Percentiles rank a stretch among this genome's conserved stretches.
phyloP scores from a whole-genome alignment of 306 rosid genomes.

The Vigna hirtella region DNA sequence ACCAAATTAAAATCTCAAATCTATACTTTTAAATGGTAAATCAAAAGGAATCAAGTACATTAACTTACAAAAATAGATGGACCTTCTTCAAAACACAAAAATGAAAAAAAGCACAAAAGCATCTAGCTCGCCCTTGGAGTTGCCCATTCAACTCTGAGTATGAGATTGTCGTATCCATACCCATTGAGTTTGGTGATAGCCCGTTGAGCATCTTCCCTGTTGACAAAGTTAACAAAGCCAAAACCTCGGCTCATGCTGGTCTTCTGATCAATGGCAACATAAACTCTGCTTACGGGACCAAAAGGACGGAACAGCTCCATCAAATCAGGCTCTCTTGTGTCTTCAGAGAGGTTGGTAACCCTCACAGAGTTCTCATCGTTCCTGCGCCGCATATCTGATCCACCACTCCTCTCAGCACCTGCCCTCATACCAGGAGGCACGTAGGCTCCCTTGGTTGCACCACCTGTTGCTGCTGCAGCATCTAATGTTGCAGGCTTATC shows the following conservation, averaged over 20 bases:
- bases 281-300: slow-evolving; percentile 88
- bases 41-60: slow-evolving; percentile 7
- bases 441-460: slow-evolving; percentile 66
- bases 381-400: slow-evolving; percentile 89
- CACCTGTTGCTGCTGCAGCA: slow-evolving; percentile 49
- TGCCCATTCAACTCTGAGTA: slow-evolving; percentile 64
- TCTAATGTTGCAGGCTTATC: slow-evolving; percentile 73
- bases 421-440: slow-evolving; percentile 88
- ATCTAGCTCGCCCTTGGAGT: slow-evolving; percentile 52
- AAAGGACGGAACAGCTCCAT: slow-evolving; percentile 94
- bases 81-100: slow-evolving; percentile 24
- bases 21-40: slow-evolving; percentile 2
- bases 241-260: slow-evolving; percentile 91
- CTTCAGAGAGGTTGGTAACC: slow-evolving; percentile 96
- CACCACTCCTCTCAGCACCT: slow-evolving; percentile 74
- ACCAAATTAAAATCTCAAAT: slow-evolving; percentile 18
- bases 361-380: slow-evolving; percentile 96
- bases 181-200: slow-evolving; percentile 94
- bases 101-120: neutral
- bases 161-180: slow-evolving; percentile 83
- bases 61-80: slow-evolving; percentile 32
- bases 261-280: slow-evolving; percentile 91
- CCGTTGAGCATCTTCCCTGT: slow-evolving; percentile 92
- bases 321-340: slow-evolving; percentile 92
- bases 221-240: slow-evolving; percentile 94